Base-by-base conservation (phyloP, 2,329 filamentous ascomycete species). In the Phyllosticta ampelicida region DNA sequence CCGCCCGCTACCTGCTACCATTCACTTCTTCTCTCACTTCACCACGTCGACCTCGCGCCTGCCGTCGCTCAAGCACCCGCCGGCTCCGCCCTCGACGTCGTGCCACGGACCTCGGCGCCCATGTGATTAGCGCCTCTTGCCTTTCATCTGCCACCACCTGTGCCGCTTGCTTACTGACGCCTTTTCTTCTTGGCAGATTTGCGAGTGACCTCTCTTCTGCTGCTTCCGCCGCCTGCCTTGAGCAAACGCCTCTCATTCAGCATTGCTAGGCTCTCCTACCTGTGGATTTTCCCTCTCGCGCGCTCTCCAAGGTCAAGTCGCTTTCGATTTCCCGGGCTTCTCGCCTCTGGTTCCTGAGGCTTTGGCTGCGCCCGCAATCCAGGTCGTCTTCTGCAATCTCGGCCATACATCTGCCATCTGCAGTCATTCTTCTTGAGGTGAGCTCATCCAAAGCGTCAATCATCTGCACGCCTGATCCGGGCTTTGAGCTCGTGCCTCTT, bases 121-220 rank as follows among this genome's bases (percentile, higher is more conserved):
- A 68, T 69, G 67, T 70, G 65, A 70, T 66, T 36, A 58, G 56
- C 61, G 62, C 63, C 66, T 64, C 61, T 44, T 52, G 65, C 62
- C 61, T 63, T 64, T 57, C n/a, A n/a, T n/a, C 59, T 59, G 36
- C 67, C 65, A 51, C 58, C 61, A 61, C 58, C 50, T 10, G 3
- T 16, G 29, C 29, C 36, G 36, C 36, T n/a, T 44, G 36, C 36
- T 44, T 13, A 44, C 36, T 44, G 36, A 44, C 36, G 16, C 36
- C n/a, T 44, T 44, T n/a, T 44, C 36, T n/a, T 44, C 36, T 44
- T n/a, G 36, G 60, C 62, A 70, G 68, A 68, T 68, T 69, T 61
- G 63, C 63, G 62, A 64, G 61, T 62, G 60, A 65, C 63, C 55
- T 60, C 36, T 44, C 58, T 62, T 63, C 62, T 62, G 57, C 62